phyloP scores from a whole-genome alignment of 257 asterid genomes.

The Petrea volubilis region DNA sequence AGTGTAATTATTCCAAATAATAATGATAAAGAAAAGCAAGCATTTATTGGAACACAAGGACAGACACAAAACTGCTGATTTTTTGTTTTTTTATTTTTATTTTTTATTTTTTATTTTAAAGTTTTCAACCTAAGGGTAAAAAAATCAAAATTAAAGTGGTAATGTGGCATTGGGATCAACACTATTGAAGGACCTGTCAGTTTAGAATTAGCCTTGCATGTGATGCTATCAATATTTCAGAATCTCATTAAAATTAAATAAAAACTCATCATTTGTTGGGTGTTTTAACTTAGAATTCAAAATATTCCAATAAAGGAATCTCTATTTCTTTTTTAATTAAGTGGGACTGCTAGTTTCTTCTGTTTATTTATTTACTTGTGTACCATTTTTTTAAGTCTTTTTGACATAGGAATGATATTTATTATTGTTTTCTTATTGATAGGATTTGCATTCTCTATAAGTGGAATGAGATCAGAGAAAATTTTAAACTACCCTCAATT shows the following conservation, averaged over 20 bases:
- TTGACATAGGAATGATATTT: too few relatives aligned
- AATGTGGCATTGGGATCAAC: background rate
- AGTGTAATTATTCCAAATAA: too few relatives aligned
- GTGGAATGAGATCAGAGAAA: too few relatives aligned
- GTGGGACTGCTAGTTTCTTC: background rate
- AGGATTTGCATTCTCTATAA: too few relatives aligned
- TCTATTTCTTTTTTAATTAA: background rate
- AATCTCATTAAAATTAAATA: background rate
- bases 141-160: too few relatives aligned
- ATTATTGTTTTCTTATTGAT: too few relatives aligned
- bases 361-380: background rate
- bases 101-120: too few relatives aligned
- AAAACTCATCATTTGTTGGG: background rate
- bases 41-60: background rate
- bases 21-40: too few relatives aligned
- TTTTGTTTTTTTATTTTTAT: too few relatives aligned
- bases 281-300: constrained; percentile 1
- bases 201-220: background rate
- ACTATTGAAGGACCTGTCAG: background rate
- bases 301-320: background rate
- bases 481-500: too few relatives aligned
- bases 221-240: background rate
- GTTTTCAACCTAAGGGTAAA: too few relatives aligned
- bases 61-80: background rate
- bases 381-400: too few relatives aligned